phyloP scores from a whole-genome alignment of 78 protist genomes.

The Protostelium mycophagum region DNA sequence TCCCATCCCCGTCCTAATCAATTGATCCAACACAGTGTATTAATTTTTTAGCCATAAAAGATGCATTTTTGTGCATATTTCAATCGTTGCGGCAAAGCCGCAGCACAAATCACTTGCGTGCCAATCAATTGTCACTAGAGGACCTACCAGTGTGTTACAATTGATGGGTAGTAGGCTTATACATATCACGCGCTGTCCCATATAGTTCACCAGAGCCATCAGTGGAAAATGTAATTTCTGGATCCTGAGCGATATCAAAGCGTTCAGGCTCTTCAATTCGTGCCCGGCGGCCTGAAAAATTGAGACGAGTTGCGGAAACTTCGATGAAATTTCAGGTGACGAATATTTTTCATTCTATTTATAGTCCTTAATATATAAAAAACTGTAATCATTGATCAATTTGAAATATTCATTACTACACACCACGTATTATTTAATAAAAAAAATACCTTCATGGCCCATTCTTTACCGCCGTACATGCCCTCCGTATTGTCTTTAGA shows the following conservation, averaged over 20 bases:
- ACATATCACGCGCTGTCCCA: constrained; percentile 41
- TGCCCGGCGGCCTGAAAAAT: constrained; percentile 32
- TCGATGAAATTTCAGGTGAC: no score
- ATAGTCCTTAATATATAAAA: no score
- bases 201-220: constrained; percentile 43
- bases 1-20: no score
- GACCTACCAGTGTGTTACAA: constrained; percentile 14
- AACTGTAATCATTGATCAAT: no score
- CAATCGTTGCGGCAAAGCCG: no score
- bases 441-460: neutral
- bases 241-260: constrained; percentile 36
- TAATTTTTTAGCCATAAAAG: no score
- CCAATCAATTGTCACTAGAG: neutral
- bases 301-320: no score
- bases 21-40: no score
- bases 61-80: no score
- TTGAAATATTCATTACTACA: no score
- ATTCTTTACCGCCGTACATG: neutral
- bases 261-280: constrained; percentile 45
- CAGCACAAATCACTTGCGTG: no score
- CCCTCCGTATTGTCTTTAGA: neutral
- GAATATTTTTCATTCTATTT: neutral
- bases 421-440: neutral
- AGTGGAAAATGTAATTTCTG: constrained; percentile 58
- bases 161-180: constrained; percentile 53